Percentiles rank a stretch among this genome's conserved stretches.
phyloP scores from a whole-genome alignment of 371 early-diverging fungal genomes.

The Saksenaea oblongispora region DNA sequence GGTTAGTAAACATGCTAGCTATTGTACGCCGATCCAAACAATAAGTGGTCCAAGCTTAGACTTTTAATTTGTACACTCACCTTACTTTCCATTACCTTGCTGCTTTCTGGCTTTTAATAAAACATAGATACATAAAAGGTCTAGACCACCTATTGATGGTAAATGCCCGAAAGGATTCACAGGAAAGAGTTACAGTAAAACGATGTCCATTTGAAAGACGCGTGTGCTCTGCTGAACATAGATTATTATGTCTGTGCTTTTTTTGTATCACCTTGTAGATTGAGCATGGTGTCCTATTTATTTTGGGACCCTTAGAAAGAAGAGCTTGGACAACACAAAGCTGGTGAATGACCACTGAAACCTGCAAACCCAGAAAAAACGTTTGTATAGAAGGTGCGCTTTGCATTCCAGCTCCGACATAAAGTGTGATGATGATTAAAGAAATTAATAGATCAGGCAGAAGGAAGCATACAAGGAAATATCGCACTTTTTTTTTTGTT shows the following conservation, averaged over 20 bases:
- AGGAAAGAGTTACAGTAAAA: background rate
- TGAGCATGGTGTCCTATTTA: background rate
- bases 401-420: background rate
- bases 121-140: background rate
- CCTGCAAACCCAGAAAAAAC: background rate
- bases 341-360: background rate
- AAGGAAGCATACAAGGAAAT: background rate
- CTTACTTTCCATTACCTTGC: background rate
- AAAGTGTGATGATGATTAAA: background rate
- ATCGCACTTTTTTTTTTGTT: background rate
- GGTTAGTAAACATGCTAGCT: background rate
- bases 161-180: background rate
- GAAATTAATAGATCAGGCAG: background rate
- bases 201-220: background rate
- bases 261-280: background rate
- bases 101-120: slow-evolving; percentile 3
- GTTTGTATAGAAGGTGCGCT: background rate
- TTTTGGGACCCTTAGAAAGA: background rate
- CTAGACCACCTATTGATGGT: background rate
- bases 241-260: background rate
- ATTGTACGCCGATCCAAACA: slow-evolving; percentile 6
- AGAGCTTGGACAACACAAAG: background rate
- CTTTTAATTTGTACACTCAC: slow-evolving; percentile 1
- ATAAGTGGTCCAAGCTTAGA: slow-evolving; percentile 5
- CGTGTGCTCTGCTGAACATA: background rate